A percentile compares a stretch with the other conserved stretches of the same genome.
phyloP scores from a whole-genome alignment of 441 rosid genomes.

The Bruguiera hainesii region DNA sequence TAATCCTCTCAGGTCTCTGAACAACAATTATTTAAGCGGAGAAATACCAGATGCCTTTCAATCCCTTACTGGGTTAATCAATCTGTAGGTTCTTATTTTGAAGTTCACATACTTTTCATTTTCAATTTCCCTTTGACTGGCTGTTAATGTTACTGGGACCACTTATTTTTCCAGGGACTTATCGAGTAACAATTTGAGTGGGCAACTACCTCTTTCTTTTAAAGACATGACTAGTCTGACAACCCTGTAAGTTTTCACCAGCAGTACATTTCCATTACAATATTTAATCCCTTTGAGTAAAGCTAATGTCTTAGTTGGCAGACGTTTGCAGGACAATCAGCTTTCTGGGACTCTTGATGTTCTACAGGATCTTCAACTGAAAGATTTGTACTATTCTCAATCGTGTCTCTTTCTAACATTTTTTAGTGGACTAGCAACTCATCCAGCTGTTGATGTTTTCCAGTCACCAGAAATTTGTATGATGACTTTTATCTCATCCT shows the following conservation, averaged over 20 bases:
- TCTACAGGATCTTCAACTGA: conserved; percentile 75
- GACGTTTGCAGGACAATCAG: conserved; percentile 82
- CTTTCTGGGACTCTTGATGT: conserved; percentile 81
- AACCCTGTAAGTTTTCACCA: conserved; percentile 57
- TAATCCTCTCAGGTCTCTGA: conserved; percentile 64
- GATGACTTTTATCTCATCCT: conserved; percentile 9
- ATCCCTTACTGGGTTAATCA: conserved; percentile 57
- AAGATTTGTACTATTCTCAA: conserved; percentile 62
- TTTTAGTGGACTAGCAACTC: background rate
- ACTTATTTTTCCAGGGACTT: conserved; percentile 56
- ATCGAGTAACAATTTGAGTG: conserved; percentile 77
- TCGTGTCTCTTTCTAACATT: conserved; percentile 3
- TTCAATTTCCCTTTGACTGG: conserved; percentile 8
- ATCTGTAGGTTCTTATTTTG: conserved; percentile 54
- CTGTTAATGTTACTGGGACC: conserved; percentile 24
- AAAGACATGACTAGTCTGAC: conserved; percentile 52
- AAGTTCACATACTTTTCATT: conserved; percentile 6
- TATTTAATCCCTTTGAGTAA: conserved; percentile 5
- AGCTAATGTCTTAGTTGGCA: conserved; percentile 46
- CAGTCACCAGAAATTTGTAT: conserved; percentile 6
- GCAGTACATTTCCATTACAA: background rate
- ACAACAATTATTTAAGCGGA: conserved; percentile 68
- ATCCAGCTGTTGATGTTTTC: background rate
- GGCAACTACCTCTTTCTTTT: conserved; percentile 72
- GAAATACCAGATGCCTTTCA: conserved; percentile 82